These are phyloP conservation scores for Talaromyces piceae DNA, from an alignment of 2,329 filamentous ascomycete genomes.

Conservation along the genomic window DNA sequence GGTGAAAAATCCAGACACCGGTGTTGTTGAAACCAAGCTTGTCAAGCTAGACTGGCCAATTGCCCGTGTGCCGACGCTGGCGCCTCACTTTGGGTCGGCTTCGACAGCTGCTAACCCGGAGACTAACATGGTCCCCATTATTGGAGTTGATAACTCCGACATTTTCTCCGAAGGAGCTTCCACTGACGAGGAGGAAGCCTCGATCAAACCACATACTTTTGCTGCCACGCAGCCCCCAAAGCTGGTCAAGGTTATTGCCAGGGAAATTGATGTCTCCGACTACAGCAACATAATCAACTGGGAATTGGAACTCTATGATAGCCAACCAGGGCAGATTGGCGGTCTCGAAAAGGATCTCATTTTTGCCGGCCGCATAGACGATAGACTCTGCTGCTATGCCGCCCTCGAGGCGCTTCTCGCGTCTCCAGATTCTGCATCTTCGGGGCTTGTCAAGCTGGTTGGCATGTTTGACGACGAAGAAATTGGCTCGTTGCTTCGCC, in stretches of 20 bases:
- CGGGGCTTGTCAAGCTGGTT: conserved; percentile 72
- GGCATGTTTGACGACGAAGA: conserved; percentile 98
- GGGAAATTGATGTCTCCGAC: conserved; percentile 65
- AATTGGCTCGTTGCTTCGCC: conserved; percentile 82
- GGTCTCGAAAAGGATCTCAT: conserved; percentile 91
- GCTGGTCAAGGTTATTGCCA: conserved; percentile 74
- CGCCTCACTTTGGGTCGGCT: conserved; percentile 80
- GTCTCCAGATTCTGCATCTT: conserved; percentile 45
- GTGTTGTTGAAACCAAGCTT: conserved; percentile 71
- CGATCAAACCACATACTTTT: conserved; percentile 56
- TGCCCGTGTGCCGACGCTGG: conserved; percentile 82
- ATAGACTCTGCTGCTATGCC: conserved; percentile 94
- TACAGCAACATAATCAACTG: conserved; percentile 79
- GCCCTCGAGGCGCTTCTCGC: conserved; percentile 77
- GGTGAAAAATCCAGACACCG: conserved; percentile 62
- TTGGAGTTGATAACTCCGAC: conserved; percentile 74
- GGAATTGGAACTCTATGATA: conserved; percentile 93
- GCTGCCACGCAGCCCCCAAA: conserved; percentile 74
- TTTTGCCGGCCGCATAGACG: conserved; percentile 89
- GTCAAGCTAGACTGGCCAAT: conserved; percentile 95
- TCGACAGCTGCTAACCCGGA: conserved; percentile 69
- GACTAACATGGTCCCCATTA: conserved; percentile 89
- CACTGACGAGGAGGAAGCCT: conserved; percentile 30
- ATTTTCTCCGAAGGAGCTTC: conserved; percentile 22
- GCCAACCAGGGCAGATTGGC: conserved; percentile 73